Percentiles rank a stretch among this genome's conserved stretches.
Evolutionary conservation across 2,329 filamentous ascomycete species (phyloP).

Genomic region (Epichloe elymi): DNA sequence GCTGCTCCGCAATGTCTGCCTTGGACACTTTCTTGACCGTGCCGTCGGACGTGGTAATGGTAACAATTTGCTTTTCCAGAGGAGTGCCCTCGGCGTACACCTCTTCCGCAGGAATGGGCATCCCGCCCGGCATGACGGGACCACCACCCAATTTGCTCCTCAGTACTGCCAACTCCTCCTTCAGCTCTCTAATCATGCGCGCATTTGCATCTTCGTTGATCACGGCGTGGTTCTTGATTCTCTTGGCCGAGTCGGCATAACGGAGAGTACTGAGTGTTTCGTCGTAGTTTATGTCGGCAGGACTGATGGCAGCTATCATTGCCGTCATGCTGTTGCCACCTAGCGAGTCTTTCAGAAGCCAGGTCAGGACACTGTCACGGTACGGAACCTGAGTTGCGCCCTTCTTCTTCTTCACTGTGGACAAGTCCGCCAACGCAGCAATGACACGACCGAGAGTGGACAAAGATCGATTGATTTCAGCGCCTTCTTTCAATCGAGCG

Average conservation of each 20-base stretch:
- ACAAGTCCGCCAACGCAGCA: conserved; percentile 83
- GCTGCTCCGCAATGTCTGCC: conserved; percentile 91
- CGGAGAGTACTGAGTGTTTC: conserved; percentile 91
- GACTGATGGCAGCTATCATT: conserved; percentile 98
- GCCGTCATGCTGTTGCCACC: conserved; percentile 99
- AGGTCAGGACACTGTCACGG: conserved; percentile 90
- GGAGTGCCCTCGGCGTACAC: conserved; percentile 88
- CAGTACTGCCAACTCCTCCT: conserved; percentile 80
- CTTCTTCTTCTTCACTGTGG: conserved; percentile 71
- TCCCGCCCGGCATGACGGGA: conserved; percentile 30
- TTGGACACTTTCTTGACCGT: conserved; percentile 91
- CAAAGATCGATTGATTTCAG: conserved; percentile 93
- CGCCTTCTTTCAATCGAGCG: conserved; percentile 88
- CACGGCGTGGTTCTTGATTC: conserved; percentile 99
- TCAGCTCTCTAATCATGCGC: conserved; percentile 95
- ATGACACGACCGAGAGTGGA: conserved; percentile 96
- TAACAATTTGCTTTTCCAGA: conserved; percentile 89
- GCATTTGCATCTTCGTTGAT: conserved; percentile 98
- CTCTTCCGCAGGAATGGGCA: conserved; percentile 51
- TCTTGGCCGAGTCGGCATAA: conserved; percentile 94
- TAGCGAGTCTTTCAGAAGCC: conserved; percentile 91
- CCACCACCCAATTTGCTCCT: conserved; percentile 69
- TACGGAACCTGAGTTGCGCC: conserved; percentile 74
- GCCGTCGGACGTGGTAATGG: conserved; percentile 77
- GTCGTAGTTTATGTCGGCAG: conserved; percentile 97